Conservation (phyloP, 139 green algal genomes). For the Coelastrella sp. region DNA sequence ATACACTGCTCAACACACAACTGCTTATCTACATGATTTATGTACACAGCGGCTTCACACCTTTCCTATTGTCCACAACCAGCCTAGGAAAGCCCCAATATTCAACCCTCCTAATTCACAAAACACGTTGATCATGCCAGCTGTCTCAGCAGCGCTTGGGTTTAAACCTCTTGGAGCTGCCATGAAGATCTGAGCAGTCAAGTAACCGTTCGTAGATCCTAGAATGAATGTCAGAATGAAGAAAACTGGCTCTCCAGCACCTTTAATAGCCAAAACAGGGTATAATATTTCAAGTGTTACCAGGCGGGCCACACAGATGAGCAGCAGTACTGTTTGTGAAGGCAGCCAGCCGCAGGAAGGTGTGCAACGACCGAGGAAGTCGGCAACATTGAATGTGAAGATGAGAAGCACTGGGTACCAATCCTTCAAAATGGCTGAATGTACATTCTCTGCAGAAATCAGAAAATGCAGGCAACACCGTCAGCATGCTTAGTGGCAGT, state of each 20-base stretch:
- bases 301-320: not conserved
- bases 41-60: not conserved
- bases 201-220: not conserved
- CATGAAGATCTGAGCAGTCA: conserved; percentile 10
- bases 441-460: conserved; percentile 24
- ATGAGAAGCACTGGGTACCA: conserved; percentile 27
- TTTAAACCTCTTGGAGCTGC: not conserved
- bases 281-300: not conserved
- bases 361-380: not conserved
- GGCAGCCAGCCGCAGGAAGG: not conserved
- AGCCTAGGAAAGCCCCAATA: conserved; percentile 14
- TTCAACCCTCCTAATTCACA: not conserved
- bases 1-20: too few species aligned
- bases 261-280: not conserved
- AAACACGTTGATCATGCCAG: conserved; percentile 17
- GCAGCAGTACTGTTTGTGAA: not conserved
- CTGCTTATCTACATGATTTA: too few species aligned
- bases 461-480: too few species aligned
- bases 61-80: conserved; percentile 5
- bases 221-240: not conserved
- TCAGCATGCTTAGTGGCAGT: too few species aligned
- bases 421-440: not conserved
- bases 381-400: conserved; percentile 17
- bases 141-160: not conserved
- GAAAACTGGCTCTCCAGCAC: not conserved